Evolutionary conservation across 2,329 filamentous ascomycete genomes (phyloP).

Genomic region (Plenodomus tracheiphilus): DNA sequence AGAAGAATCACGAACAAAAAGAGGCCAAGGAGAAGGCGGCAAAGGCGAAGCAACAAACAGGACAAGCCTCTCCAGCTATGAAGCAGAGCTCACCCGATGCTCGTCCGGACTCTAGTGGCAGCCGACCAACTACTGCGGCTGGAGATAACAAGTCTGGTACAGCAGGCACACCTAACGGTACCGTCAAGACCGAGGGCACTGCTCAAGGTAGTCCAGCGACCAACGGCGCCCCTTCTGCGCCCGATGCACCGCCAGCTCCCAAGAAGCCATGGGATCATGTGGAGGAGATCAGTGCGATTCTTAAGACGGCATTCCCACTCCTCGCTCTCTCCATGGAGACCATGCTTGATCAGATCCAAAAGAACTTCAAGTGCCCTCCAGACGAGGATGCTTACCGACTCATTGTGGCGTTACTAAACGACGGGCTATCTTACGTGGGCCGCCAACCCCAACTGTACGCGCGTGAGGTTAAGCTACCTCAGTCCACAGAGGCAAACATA

Average conservation of each 20-base stretch:
- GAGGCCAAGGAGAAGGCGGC: conserved; percentile 58
- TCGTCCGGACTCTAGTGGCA: conserved; percentile 37
- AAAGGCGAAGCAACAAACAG: conserved; percentile 65
- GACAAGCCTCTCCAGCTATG: conserved; percentile 43
- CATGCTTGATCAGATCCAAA: conserved; percentile 98
- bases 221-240: conserved; percentile 20
- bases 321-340: conserved; percentile 98
- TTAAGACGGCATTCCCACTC: conserved; percentile 96
- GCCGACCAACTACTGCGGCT: conserved; percentile 37
- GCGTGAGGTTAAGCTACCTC: conserved; percentile 85
- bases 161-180: conserved; percentile 46
- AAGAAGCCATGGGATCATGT: conserved; percentile 96
- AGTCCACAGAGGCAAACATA: conserved; percentile 93
- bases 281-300: conserved; percentile 90
- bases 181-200: conserved; percentile 45
- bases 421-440: conserved; percentile 89
- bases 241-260: conserved; percentile 29
- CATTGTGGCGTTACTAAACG: conserved; percentile 96
- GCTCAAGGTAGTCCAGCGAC: conserved; percentile 39
- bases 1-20: conserved; percentile 76
- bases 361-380: conserved; percentile 98
- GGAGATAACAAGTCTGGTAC: conserved; percentile 57
- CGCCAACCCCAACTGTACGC: conserved; percentile 85
- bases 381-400: conserved; percentile 97
- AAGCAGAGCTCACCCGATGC: conserved; percentile 44